Percentiles rank a stretch among this genome's conserved stretches.
These are phyloP conservation scores for Plasmodium gonderi DNA, from an alignment of 169 alveolate species.

Conservation along the genomic window DNA sequence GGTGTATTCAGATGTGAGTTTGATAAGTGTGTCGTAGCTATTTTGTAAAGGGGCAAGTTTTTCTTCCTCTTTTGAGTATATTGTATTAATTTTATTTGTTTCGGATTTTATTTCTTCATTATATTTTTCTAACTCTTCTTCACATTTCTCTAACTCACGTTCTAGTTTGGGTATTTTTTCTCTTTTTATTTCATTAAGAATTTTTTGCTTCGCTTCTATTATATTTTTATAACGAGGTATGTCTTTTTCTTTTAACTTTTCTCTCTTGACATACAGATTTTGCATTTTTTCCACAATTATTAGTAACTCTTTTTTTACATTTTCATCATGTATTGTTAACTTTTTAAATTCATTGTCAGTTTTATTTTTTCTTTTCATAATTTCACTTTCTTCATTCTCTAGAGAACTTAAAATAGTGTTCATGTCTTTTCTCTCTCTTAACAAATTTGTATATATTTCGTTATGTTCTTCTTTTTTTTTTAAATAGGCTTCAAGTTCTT, in stretches of 20 bases:
- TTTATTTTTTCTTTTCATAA: constrained; percentile 75
- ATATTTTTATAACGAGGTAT: constrained; percentile 73
- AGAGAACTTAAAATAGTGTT: constrained; percentile 73
- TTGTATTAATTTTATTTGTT: constrained; percentile 62
- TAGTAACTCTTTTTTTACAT: constrained; percentile 81
- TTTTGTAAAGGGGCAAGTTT: constrained; percentile 83
- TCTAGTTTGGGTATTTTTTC: constrained; percentile 78
- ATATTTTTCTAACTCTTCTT: constrained; percentile 77
- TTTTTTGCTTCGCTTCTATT: constrained; percentile 76
- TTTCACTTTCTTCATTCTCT: constrained; percentile 81
- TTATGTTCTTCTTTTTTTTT: constrained; percentile 60
- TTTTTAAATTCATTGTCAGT: constrained; percentile 82
- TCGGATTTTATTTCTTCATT: constrained; percentile 78
- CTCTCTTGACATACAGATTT: constrained; percentile 71
- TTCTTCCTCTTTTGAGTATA: constrained; percentile 76
- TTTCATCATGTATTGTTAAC: constrained; percentile 83
- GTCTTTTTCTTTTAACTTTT: constrained; percentile 77
- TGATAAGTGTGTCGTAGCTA: constrained; percentile 72
- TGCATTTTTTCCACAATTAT: constrained; percentile 83
- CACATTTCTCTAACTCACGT: constrained; percentile 80
- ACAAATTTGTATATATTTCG: constrained; percentile 73
- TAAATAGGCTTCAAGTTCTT: constrained; percentile 71
- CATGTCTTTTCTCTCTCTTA: constrained; percentile 79
- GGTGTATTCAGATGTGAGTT: constrained; percentile 72
- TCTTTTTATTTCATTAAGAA: constrained; percentile 65